phyloP scores from a whole-genome alignment of 1,284 basidiomycete species.

The Microbotryomycetes sp. region DNA sequence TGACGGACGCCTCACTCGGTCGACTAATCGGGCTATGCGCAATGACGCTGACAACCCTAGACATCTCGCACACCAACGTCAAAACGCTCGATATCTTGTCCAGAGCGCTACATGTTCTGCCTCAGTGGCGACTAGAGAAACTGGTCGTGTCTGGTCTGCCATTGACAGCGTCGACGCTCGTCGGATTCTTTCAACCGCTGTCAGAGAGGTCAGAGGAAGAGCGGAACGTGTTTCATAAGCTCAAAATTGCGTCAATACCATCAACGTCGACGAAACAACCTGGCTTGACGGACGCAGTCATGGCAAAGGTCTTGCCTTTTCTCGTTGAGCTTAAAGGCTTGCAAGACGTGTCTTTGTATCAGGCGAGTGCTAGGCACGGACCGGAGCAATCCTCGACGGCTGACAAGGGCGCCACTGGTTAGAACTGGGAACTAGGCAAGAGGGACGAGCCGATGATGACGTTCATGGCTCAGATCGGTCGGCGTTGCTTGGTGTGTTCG shows the following conservation, averaged over 20 bases:
- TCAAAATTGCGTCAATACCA: constrained; percentile 31
- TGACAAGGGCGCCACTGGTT: too few relatives aligned
- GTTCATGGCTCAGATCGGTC: constrained; percentile 17
- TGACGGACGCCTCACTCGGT: constrained; percentile 30
- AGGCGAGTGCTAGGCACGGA: too few relatives aligned
- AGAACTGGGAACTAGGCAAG: constrained; percentile 10
- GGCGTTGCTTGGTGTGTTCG: constrained; percentile 8
- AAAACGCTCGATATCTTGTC: constrained; percentile 32
- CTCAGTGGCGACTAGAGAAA: constrained; percentile 26
- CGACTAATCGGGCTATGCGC: constrained; percentile 31
- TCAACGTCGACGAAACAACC: constrained; percentile 16
- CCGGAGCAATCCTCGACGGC: too few relatives aligned
- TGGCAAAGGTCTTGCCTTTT: constrained; percentile 23
- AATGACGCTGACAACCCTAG: constrained; percentile 27
- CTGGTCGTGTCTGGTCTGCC: constrained; percentile 33
- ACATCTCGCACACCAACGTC: constrained; percentile 33
- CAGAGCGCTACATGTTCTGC: constrained; percentile 16
- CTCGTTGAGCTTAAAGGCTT: constrained; percentile 27
- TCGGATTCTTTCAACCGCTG: constrained; percentile 29
- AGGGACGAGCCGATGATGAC: constrained; percentile 9
- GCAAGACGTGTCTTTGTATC: constrained; percentile 23
- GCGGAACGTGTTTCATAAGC: constrained; percentile 11
- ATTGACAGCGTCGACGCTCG: constrained; percentile 21
- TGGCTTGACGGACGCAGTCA: constrained; percentile 22
- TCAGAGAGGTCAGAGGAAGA: not conserved